Conservation (phyloP, 169 alveolate species). For the Plasmodium reichenowi region DNA sequence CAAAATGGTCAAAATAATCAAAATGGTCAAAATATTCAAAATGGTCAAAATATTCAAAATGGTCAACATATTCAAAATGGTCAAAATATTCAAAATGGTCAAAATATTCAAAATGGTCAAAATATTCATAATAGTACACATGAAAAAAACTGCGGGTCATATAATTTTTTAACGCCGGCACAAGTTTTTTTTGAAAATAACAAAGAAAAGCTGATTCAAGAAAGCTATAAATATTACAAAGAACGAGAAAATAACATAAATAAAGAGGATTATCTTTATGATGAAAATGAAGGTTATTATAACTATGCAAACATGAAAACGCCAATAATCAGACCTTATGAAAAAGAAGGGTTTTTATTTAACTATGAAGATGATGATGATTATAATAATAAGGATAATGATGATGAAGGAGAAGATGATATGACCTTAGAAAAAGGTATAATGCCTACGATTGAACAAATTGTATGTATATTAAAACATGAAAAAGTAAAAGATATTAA, state of each 20-base stretch:
- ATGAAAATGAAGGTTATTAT: constrained; percentile 78
- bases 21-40: too few relatives aligned
- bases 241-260: constrained; percentile 64
- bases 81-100: too few relatives aligned
- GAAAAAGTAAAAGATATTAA: constrained; percentile 77
- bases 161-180: constrained; percentile 82
- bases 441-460: constrained; percentile 87
- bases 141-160: not conserved
- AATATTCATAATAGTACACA: not conserved
- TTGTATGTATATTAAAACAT: constrained; percentile 85
- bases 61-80: too few relatives aligned
- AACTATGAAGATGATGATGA: constrained; percentile 80
- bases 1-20: too few relatives aligned
- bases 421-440: constrained; percentile 82
- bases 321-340: constrained; percentile 78
- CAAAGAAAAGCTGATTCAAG: constrained; percentile 79
- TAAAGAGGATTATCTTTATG: constrained; percentile 56
- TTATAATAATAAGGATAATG: too few relatives aligned
- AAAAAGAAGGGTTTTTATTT: constrained; percentile 82
- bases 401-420: constrained; percentile 39
- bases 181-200: constrained; percentile 84
- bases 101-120: not conserved
- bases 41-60: too few relatives aligned
- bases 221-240: constrained; percentile 76
- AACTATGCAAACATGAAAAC: constrained; percentile 75